Percentiles rank a stretch among this genome's conserved stretches.
These are phyloP conservation scores for Aspergillus terreus DNA, from an alignment of 2,329 filamentous ascomycete species.

Conservation along the genomic window DNA sequence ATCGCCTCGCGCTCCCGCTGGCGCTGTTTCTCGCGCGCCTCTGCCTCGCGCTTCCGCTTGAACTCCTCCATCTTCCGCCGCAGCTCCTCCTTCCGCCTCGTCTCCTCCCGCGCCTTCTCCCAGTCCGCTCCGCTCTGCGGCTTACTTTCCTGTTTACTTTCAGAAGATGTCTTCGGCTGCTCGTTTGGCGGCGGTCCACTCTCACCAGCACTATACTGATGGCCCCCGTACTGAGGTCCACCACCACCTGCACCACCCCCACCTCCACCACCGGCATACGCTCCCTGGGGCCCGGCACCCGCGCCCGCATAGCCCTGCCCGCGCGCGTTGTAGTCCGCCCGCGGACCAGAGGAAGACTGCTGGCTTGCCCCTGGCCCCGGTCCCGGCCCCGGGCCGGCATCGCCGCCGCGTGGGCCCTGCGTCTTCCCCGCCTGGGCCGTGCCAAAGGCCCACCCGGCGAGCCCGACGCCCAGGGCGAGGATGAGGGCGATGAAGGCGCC, in stretches of 20 bases:
- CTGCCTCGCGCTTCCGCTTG: constrained; percentile 33
- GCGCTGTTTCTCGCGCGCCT: constrained; percentile 35
- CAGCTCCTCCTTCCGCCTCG: constrained; percentile 34
- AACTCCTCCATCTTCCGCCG: constrained; percentile 38
- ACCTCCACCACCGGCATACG: constrained; percentile 23
- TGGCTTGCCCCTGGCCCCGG: constrained; percentile 13
- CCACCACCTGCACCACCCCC: constrained; percentile 29
- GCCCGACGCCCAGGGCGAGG: constrained; percentile 67
- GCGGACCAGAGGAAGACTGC: constrained; percentile 12
- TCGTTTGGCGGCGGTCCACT: constrained; percentile 16
- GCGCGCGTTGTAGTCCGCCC: constrained; percentile 19
- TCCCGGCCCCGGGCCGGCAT: constrained; percentile 17
- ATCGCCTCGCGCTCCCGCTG: constrained; percentile 39
- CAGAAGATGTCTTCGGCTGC: constrained; percentile 12
- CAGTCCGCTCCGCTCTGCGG: constrained; percentile 21
- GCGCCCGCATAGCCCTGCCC: constrained; percentile 23
- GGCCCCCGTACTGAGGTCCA: constrained; percentile 30
- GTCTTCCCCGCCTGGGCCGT: constrained; percentile 54
- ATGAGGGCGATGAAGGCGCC: constrained; percentile 66
- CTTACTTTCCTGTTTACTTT: constrained; percentile 13
- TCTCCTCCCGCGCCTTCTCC: constrained; percentile 30
- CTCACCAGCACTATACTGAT: constrained; percentile 29
- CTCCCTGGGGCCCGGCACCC: constrained; percentile 21
- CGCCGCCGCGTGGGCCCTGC: not conserved
- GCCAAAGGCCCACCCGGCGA: constrained; percentile 74